phyloP scores from a whole-genome alignment of 345 rosid genomes.

The Euphorbia peplus region DNA sequence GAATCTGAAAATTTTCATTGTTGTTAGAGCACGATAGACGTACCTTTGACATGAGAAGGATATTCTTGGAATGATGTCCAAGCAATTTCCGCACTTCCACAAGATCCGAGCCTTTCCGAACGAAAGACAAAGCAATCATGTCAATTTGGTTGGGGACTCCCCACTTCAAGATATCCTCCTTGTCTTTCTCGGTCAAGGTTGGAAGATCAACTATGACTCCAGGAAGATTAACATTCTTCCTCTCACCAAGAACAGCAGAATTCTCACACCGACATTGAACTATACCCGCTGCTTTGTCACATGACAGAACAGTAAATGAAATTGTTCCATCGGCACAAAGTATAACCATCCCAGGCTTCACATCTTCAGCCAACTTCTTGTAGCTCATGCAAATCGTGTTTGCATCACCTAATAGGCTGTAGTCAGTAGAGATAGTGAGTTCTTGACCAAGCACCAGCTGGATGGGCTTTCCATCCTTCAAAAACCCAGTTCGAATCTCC shows the following conservation, averaged over 20 bases:
- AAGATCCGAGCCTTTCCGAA: constrained; percentile 89
- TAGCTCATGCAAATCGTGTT: constrained; percentile 84
- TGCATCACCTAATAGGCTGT: constrained; percentile 70
- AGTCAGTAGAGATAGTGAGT: constrained; percentile 80
- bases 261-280: constrained; percentile 88
- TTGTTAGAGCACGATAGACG: neutral
- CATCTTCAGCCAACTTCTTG: constrained; percentile 79
- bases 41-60: constrained; percentile 99
- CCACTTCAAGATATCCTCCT: constrained; percentile 89
- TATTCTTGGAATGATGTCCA: constrained; percentile 68
- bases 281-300: constrained; percentile 62
- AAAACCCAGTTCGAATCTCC: constrained; percentile 29
- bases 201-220: constrained; percentile 98
- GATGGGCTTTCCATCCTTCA: constrained; percentile 28
- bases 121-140: constrained; percentile 96
- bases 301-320: constrained; percentile 72
- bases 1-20: neutral
- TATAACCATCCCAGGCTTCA: constrained; percentile 81
- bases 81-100: constrained; percentile 81
- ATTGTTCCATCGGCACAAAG: constrained; percentile 98
- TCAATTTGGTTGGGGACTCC: constrained; percentile 90
- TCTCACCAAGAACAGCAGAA: constrained; percentile 89
- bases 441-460: constrained; percentile 53
- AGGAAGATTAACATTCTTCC: constrained; percentile 97
- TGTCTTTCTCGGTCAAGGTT: constrained; percentile 93